phyloP scores from a whole-genome alignment of 1,139 yeast genomes.

The Keqinozyma sinolaborantium region DNA sequence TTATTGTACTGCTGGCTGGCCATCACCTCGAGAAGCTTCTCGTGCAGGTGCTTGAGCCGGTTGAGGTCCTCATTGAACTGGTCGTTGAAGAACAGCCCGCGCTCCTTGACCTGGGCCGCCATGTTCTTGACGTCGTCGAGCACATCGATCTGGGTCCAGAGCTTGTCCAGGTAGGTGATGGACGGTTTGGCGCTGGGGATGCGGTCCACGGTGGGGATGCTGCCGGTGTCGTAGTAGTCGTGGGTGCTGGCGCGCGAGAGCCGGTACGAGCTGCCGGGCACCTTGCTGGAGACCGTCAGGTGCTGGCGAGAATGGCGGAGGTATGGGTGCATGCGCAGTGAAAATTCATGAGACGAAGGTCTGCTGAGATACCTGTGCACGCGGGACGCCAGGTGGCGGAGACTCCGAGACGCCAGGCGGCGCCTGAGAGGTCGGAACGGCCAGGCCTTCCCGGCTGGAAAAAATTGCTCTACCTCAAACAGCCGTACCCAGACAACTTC shows the following conservation, averaged over 20 bases:
- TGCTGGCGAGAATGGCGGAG: neutral
- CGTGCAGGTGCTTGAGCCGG: conserved; percentile 58
- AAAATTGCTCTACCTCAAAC: conserved; percentile 81
- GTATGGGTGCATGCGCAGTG: no score
- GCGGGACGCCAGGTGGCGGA: no score
- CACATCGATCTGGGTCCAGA: conserved; percentile 88
- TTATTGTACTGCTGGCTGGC: conserved; percentile 31
- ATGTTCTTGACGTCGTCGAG: conserved; percentile 74
- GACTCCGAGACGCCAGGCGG: no score
- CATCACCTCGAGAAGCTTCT: conserved; percentile 57
- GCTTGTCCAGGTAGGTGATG: conserved; percentile 62
- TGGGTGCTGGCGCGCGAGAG: conserved; percentile 25
- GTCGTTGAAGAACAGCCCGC: conserved; percentile 61
- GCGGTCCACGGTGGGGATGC: conserved; percentile 38
- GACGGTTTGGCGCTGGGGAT: conserved; percentile 48
- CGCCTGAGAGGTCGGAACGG: no score
- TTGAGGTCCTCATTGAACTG: conserved; percentile 55
- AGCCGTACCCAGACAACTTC: conserved; percentile 88
- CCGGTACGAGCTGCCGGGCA: conserved; percentile 13
- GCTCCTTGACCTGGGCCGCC: conserved; percentile 51
- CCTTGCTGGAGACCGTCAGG: conserved; percentile 5
- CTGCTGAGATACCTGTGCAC: no score
- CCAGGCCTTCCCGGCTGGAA: conserved; percentile 48
- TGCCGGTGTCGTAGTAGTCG: conserved; percentile 18
- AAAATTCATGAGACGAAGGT: no score